Percentiles rank a stretch among this genome's conserved stretches.
Evolutionary conservation across 805 yeast species (phyloP).

Genomic region (Candida silvatica): DNA sequence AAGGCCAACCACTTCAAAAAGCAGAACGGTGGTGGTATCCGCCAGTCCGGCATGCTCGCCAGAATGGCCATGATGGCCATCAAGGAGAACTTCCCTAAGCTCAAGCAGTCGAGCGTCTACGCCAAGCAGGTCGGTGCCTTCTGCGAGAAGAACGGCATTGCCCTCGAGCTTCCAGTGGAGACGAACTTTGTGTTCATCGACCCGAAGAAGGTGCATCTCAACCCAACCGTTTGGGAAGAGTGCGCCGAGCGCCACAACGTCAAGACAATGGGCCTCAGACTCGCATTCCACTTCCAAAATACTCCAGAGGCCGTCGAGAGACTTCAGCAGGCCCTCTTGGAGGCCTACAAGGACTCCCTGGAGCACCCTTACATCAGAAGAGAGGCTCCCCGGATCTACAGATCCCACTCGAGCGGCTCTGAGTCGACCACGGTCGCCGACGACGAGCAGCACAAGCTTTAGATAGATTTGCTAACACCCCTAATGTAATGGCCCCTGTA

Average conservation of each 20-base stretch:
- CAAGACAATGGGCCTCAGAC: conserved; percentile 60
- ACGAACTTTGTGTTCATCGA: conserved; percentile 82
- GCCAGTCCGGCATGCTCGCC: conserved; percentile 80
- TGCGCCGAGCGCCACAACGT: conserved; percentile 50
- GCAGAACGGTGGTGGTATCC: conserved; percentile 89
- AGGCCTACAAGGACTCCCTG: conserved; percentile 46
- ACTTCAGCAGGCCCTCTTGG: conserved; percentile 48
- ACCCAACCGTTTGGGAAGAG: conserved; percentile 30
- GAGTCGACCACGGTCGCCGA: conserved; percentile 1
- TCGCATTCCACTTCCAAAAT: conserved; percentile 74
- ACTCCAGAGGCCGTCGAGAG: conserved; percentile 44
- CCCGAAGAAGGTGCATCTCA: conserved; percentile 40
- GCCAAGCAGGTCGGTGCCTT: conserved; percentile 45
- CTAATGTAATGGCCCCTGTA: too few species aligned
- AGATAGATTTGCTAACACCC: too few species aligned
- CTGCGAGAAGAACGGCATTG: conserved; percentile 44
- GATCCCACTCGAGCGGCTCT: conserved; percentile 2
- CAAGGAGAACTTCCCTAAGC: conserved; percentile 58
- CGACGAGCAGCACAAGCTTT: conserved; percentile 2
- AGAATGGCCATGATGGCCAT: conserved; percentile 77
- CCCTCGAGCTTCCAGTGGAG: conserved; percentile 65
- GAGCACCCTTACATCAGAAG: conserved; percentile 35
- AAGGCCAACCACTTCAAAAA: conserved; percentile 82
- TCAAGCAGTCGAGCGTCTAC: conserved; percentile 38
- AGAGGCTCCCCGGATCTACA: conserved; percentile 13